Evolutionary conservation across 2,329 filamentous ascomycete genomes (phyloP), one percentile per base, ranked within the genome.

Genomic region (Thielaviopsis musarum): DNA sequence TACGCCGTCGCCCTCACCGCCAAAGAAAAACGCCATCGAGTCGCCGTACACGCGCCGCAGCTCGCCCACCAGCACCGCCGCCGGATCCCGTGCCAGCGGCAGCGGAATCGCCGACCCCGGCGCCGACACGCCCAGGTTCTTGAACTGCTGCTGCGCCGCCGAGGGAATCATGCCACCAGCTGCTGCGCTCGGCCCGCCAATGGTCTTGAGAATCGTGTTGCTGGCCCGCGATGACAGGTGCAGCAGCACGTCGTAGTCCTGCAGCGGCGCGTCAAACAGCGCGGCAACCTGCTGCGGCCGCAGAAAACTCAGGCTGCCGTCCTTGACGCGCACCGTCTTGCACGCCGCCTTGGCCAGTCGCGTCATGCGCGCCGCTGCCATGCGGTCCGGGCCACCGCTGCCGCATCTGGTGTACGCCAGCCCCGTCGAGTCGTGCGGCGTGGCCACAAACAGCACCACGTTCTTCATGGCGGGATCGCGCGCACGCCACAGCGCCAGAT

Each of bases 381-480:
- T 87, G 69, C 87, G 91, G 13, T 85, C 82, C 0, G 91, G 91
- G 0, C 74, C 72, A 54, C 76, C 74, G 26, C 57, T n/a, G 38
- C 38, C 38, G 5, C 13, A 15, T 59, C 79, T 78, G 56, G 89
- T 95, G 78, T 89, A 97, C 0, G 85, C 85, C 9, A 84, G 81
- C 3, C 93, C 93, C 41, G 85, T 86, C 5, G 74, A 72, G 65
- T 96, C 90, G 63, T 87, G 74, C 58, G 87, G 86, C 0, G 88
- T 90, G 2, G 89, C 89, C 3, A 85, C 85, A 66, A 96, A 87
- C 48, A 97, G 73, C 19, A 86, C 84, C 2, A 88, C 81, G 62
- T 83, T 83, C 71, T 93, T 95, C 83, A 97, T 87, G 58, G 79
- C 82, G 0, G 91, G 90, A 66, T 98, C 93, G 58, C 93, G 83